These are phyloP conservation scores for Arthroderma sp. DNA, from an alignment of 2,329 filamentous ascomycete genomes.

Conservation along the genomic window DNA sequence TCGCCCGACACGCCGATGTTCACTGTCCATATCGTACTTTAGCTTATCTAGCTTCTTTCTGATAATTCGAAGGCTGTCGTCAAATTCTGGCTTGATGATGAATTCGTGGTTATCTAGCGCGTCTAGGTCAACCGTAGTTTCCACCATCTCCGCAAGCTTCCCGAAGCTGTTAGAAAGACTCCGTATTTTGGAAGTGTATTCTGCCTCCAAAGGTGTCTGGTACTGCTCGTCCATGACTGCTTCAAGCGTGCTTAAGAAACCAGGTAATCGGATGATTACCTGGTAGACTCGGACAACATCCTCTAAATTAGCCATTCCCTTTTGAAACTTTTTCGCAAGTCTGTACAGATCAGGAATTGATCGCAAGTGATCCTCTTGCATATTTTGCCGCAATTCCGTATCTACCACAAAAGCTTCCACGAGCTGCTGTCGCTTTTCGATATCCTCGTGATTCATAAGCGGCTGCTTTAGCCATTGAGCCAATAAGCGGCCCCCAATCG, in stretches of 20 bases:
- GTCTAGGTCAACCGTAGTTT: slow-evolving; percentile 91
- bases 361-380: slow-evolving; percentile 91
- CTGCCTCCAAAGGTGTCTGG: slow-evolving; percentile 68
- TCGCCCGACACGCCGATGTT: slow-evolving; percentile 61
- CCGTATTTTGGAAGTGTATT: slow-evolving; percentile 74
- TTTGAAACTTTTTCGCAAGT: slow-evolving; percentile 86
- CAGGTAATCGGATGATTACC: slow-evolving; percentile 79
- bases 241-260: slow-evolving; percentile 78
- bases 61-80: slow-evolving; percentile 76
- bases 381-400: slow-evolving; percentile 82
- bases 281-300: slow-evolving; percentile 95
- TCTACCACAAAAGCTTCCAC: slow-evolving; percentile 91
- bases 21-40: slow-evolving; percentile 65
- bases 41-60: slow-evolving; percentile 80
- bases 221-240: slow-evolving; percentile 93
- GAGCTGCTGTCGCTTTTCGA: slow-evolving; percentile 80
- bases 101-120: slow-evolving; percentile 95
- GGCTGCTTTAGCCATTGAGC: slow-evolving; percentile 98
- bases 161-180: slow-evolving; percentile 64
- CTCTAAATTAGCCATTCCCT: slow-evolving; percentile 78
- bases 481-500: slow-evolving; percentile 75
- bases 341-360: slow-evolving; percentile 90
- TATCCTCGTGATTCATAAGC: slow-evolving; percentile 78
- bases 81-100: slow-evolving; percentile 97
- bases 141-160: slow-evolving; percentile 93